Percentiles rank a stretch among this genome's conserved stretches.
These are phyloP conservation scores for Dictyostelium firmibasis DNA, from an alignment of 78 protist species.

Conservation along the genomic window DNA sequence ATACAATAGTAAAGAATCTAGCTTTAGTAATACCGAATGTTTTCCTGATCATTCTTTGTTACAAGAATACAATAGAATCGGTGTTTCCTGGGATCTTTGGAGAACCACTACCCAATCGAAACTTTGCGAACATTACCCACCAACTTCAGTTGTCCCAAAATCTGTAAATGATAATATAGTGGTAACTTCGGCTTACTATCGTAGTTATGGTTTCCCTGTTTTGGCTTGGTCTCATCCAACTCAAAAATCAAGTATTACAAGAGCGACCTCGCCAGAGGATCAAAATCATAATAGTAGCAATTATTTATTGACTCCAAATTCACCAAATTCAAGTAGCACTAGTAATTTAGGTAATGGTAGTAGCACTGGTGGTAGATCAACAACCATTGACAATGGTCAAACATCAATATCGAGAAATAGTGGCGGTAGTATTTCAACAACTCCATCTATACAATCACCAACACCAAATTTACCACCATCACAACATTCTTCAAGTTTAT, in stretches of 20 bases:
- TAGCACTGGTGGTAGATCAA: not conserved
- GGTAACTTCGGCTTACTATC: constrained; percentile 14
- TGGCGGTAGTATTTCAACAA: not conserved
- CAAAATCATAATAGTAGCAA: not conserved
- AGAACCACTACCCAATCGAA: not conserved
- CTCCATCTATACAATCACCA: not conserved
- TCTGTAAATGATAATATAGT: constrained; percentile 5
- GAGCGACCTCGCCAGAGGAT: constrained; percentile 50
- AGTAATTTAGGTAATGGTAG: not conserved
- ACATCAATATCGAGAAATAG: not conserved
- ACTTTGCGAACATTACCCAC: constrained; percentile 34
- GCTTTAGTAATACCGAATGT: constrained; percentile 1
- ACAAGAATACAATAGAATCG: constrained; percentile 39
- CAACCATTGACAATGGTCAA: not conserved
- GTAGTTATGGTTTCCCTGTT: constrained; percentile 50
- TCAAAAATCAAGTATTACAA: constrained; percentile 23
- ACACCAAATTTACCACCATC: not conserved
- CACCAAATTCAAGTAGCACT: constrained; percentile 1
- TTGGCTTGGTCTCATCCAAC: constrained; percentile 53
- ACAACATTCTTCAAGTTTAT: not conserved
- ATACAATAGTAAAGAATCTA: not conserved
- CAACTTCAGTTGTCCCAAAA: constrained; percentile 41
- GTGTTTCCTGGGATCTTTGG: constrained; percentile 76
- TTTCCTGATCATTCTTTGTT: not conserved
- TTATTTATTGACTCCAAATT: constrained; percentile 5